Base-by-base conservation (phyloP, 2,329 filamentous ascomycete species). In the Penicillium palitans region DNA sequence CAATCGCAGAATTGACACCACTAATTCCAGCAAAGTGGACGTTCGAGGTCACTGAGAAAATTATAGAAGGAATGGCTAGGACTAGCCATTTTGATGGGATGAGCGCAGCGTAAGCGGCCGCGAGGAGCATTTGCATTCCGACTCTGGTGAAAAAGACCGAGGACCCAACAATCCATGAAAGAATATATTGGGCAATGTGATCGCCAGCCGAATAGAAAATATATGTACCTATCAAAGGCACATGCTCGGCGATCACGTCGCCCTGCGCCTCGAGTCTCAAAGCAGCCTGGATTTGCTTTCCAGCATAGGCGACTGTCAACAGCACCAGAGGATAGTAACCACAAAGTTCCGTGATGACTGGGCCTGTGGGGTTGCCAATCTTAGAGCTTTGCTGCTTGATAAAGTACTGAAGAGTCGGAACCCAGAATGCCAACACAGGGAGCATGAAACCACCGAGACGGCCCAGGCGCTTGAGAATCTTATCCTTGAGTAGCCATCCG, bases 391-490 rank as follows among this genome's bases (percentile, higher is more conserved):
- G 79, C 55, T 81, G 78, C 70, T 88, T 89, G n/a, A 95, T 74
- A 46, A 87, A 81, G 70, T 84, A 89, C 71, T 97, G 91, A 17
- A 89, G 74, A 9, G 84, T 79, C 0, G 93, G 93, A 25, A 90
- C 84, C 77, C 87, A 92, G 59, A 89, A 83, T 5, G 91, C 90
- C 42, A 95, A 76, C 9, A 96, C 76, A 4, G 92, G 90, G 6
- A 95, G 79, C 61, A 89, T 77, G 52, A 80, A 73, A 24, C 70
- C 68, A 66, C 69, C 77, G 67, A 57, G 83, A 73, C 72, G 80
- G 73, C 70, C 83, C 39, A 70, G 80, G 76, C 74, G 86, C 59
- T 67, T 73, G 59, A 74, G 71, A 9, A 78, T 71, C 13, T 81
- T 77, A 48, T 87, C 72, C 70, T 90, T 90, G 27, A 83, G 81